These are phyloP conservation scores for Heritiera littoralis DNA, from an alignment of 345 rosid genomes.

Conservation along the genomic window DNA sequence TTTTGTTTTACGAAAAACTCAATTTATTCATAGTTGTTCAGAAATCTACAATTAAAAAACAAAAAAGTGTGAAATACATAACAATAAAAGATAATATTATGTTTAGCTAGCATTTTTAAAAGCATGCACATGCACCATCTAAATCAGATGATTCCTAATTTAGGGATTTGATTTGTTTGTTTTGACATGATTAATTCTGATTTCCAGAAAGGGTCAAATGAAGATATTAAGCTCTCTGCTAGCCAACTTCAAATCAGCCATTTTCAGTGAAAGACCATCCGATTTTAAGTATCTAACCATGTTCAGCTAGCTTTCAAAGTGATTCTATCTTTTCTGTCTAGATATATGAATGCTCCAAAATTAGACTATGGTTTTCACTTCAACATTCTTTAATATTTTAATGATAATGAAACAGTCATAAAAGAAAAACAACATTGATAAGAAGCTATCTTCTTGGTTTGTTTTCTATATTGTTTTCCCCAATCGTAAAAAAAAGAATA, in stretches of 20 bases:
- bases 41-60: too few relatives aligned
- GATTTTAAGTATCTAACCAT: neutral
- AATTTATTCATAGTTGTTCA: too few relatives aligned
- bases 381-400: neutral
- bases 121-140: conserved; percentile 25
- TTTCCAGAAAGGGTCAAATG: neutral
- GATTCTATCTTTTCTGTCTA: neutral
- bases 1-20: neutral
- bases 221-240: neutral
- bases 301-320: conserved; percentile 11
- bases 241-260: neutral
- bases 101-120: conserved; percentile 20
- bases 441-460: conserved; percentile 11
- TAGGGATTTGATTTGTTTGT: conserved; percentile 10
- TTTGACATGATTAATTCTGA: neutral
- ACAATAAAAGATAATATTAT: conserved; percentile 17
- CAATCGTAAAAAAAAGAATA: neutral
- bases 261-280: neutral
- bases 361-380: conserved; percentile 5
- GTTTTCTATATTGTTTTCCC: neutral
- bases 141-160: neutral
- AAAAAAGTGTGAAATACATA: too few relatives aligned
- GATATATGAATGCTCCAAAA: neutral
- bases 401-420: neutral
- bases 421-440: neutral